Conservation (phyloP, 2,329 filamentous ascomycete species). For the Colletotrichum falcatum region DNA sequence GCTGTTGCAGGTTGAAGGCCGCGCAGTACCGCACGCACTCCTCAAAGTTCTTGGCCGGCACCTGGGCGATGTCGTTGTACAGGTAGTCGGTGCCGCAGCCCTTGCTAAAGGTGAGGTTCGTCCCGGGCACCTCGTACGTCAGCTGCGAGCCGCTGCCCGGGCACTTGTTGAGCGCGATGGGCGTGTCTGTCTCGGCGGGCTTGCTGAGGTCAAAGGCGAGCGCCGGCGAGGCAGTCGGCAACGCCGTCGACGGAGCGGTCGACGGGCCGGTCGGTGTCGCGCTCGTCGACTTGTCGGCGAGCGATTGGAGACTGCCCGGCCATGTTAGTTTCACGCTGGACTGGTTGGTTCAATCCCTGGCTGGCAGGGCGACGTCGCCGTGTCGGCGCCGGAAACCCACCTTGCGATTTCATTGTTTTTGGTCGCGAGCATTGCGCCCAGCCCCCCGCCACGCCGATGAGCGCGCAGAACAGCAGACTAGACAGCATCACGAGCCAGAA, state of each 20-base stretch:
- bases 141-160: constrained; percentile 8
- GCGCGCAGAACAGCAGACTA: constrained; percentile 9
- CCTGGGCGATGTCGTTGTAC: constrained; percentile 33
- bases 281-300: neutral
- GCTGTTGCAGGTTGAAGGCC: constrained; percentile 29
- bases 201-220: constrained; percentile 25
- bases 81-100: constrained; percentile 35
- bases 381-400: neutral
- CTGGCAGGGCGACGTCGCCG: neutral
- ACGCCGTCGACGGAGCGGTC: neutral
- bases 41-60: constrained; percentile 33
- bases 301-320: neutral
- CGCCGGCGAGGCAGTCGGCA: neutral
- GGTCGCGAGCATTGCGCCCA: constrained; percentile 26
- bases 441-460: constrained; percentile 22
- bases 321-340: neutral
- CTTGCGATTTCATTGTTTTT: constrained; percentile 24
- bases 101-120: constrained; percentile 36
- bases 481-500: constrained; percentile 26
- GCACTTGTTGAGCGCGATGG: constrained; percentile 28
- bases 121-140: constrained; percentile 30
- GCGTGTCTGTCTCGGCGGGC: constrained; percentile 30
- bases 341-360: neutral
- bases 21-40: constrained; percentile 36
- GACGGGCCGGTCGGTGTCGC: constrained; percentile 1